Evolutionary conservation across 192 early-diverging fungal species (phyloP).

Genomic region (Coemansia furcata): DNA sequence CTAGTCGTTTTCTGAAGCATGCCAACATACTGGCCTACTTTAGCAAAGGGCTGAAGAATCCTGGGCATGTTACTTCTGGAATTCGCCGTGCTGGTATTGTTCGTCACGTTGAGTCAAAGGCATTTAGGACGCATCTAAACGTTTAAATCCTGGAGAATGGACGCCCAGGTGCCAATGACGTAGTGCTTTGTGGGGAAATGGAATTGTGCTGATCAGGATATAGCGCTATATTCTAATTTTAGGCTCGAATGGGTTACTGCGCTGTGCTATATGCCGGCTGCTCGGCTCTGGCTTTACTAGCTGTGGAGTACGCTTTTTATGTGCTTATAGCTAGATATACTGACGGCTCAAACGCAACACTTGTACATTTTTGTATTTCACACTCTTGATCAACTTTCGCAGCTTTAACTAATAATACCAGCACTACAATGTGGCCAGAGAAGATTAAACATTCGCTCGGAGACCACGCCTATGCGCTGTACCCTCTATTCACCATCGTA

Average conservation of each 20-base stretch:
- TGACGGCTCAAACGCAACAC: background rate
- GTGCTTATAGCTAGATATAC: conserved; percentile 1
- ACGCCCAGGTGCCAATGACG: background rate
- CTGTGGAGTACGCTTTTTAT: background rate
- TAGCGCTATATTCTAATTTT: background rate
- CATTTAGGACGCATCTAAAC: background rate
- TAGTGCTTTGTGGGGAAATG: background rate
- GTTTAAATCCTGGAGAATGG: background rate
- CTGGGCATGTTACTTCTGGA: too few species aligned
- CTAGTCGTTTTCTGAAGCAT: too few species aligned
- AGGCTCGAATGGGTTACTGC: background rate
- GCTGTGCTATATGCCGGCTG: background rate
- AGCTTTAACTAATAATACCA: background rate
- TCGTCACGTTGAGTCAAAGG: background rate
- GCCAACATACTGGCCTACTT: too few species aligned
- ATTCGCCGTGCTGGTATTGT: too few species aligned
- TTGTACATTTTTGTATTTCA: background rate
- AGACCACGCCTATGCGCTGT: conserved; percentile 43
- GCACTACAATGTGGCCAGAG: conserved; percentile 30
- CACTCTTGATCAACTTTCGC: background rate
- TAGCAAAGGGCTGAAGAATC: too few species aligned
- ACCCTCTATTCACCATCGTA: conserved; percentile 40
- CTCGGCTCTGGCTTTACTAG: background rate
- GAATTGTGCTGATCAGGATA: background rate
- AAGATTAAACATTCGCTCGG: conserved; percentile 35